Percentiles rank a stretch among this genome's conserved stretches.
phyloP scores from a whole-genome alignment of 306 rosid genomes.

The Carpinus fangiana region DNA sequence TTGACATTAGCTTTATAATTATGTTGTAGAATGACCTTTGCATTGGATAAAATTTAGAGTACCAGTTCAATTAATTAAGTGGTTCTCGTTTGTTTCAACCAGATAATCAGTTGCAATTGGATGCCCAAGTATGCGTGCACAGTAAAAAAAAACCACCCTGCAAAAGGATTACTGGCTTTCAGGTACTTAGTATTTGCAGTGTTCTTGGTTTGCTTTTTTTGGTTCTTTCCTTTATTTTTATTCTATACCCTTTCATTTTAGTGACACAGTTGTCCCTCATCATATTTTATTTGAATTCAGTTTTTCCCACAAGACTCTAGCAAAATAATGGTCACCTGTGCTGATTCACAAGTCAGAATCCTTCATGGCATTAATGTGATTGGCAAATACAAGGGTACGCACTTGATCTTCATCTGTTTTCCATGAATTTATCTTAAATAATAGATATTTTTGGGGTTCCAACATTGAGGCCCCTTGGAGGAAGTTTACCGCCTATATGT shows the following conservation, averaged over 20 bases:
- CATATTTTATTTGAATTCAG: constrained; percentile 45
- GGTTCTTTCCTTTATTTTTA: not conserved
- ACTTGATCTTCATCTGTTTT: constrained; percentile 8
- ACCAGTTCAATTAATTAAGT: constrained; percentile 18
- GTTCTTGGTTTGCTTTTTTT: constrained; percentile 23
- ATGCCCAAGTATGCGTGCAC: constrained; percentile 54
- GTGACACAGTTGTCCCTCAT: not conserved
- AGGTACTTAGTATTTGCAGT: constrained; percentile 46
- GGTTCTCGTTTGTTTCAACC: constrained; percentile 38
- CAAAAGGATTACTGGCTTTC: constrained; percentile 85
- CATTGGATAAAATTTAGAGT: not conserved
- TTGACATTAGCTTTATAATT: not conserved
- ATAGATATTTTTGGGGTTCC: not conserved
- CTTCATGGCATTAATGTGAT: constrained; percentile 72
- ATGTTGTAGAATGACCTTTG: not conserved
- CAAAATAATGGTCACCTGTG: constrained; percentile 82
- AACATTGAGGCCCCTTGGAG: not conserved
- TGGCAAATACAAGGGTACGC: constrained; percentile 78
- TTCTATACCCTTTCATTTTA: not conserved
- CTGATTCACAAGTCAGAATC: constrained; percentile 85
- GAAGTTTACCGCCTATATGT: not conserved
- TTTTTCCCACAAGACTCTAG: constrained; percentile 69
- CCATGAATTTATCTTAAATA: constrained; percentile 9
- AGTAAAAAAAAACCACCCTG: constrained; percentile 74
- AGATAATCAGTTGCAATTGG: constrained; percentile 74